Evolutionary conservation across 2,329 filamentous ascomycete genomes (phyloP), one percentile per base, ranked within the genome.

Genomic region (Colletotrichum liaoningense): DNA sequence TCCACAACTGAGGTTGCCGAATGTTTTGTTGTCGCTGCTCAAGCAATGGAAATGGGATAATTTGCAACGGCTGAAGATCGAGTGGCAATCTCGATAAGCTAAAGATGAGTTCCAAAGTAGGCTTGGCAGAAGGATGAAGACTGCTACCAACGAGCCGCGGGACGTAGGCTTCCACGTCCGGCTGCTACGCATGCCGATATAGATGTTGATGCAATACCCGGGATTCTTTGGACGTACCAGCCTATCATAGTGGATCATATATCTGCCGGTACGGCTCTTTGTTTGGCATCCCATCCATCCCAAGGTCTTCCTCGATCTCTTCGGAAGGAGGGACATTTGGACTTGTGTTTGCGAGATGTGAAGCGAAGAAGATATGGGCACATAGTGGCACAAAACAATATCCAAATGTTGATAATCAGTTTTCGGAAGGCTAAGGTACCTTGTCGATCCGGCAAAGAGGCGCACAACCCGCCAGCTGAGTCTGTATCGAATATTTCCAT

Each of bases 161-260:
- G 38, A 42, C 14, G 33, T 9, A 5, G 19, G 22, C 22, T 28
- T 24, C 58, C 5, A 38, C 58, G 35, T 28, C 35, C 33, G 26
- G 35, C 58, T 22, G 5, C 38, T n/a, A 9, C 22, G 28, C 22
- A 26, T 49, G 22, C 46, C 46, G 68, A 56, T 26, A 49, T 67
- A 30, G 33, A 67, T 49, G 30, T 33, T 33, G 46, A 42, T 56
- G 33, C 52, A 58, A 58, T 52, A 62, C 38, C 65, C 57, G 42
- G 16, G 42, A n/a, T 49, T 49, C 19, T 49, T 49, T 49, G 16
- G 19, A 49, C 8, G 42, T 19, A 8, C n/a, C 8, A n/a, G 42
- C 42, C 19, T 49, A 49, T n/a, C 19, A 49, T 19, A 49, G 42
- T 7, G 16, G 7, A 49, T 19, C 19, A 3, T 9, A 2, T 19